Evolutionary conservation across 2,329 filamentous ascomycete genomes (phyloP).

Genomic region (Byssochlamys sp.): DNA sequence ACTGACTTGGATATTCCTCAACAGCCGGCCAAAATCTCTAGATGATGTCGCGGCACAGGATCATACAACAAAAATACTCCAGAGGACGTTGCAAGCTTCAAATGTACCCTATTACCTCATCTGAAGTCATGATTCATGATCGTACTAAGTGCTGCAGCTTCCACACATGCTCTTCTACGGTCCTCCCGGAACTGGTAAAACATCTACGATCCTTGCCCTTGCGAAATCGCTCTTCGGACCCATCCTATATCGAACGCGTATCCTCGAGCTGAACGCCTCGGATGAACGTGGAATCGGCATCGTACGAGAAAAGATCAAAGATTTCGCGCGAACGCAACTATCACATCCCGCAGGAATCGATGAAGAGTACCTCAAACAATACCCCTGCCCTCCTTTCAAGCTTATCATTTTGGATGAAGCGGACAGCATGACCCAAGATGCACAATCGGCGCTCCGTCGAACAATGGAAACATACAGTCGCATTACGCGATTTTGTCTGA

Average conservation of each 20-base stretch:
- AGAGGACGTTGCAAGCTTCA: slow-evolving; percentile 83
- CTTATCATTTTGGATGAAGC: slow-evolving; percentile 98
- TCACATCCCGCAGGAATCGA: slow-evolving; percentile 64
- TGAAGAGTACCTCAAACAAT: slow-evolving; percentile 55
- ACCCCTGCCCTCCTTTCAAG: slow-evolving; percentile 95
- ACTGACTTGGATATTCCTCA: neutral
- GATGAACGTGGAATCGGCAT: slow-evolving; percentile 97
- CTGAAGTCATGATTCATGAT: neutral
- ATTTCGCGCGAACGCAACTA: slow-evolving; percentile 91
- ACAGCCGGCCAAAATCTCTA: slow-evolving; percentile 81
- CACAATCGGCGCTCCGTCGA: slow-evolving; percentile 78
- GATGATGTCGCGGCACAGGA: slow-evolving; percentile 95
- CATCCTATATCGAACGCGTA: slow-evolving; percentile 80
- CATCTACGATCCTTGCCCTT: slow-evolving; percentile 89
- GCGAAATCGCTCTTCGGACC: slow-evolving; percentile 96
- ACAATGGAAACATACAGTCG: slow-evolving; percentile 98
- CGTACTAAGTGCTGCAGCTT: slow-evolving; percentile 43
- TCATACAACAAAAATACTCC: slow-evolving; percentile 86
- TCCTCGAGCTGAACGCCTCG: slow-evolving; percentile 98
- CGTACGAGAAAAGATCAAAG: slow-evolving; percentile 94
- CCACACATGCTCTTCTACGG: slow-evolving; percentile 99
- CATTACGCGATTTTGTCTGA: slow-evolving; percentile 92
- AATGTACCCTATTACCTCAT: slow-evolving; percentile 50
- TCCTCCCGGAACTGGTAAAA: slow-evolving; percentile 94
- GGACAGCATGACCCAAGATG: slow-evolving; percentile 97